Percentiles rank a stretch among this genome's conserved stretches.
phyloP scores from a whole-genome alignment of 768 basidiomycete genomes.

The Naganishia randhawae region DNA sequence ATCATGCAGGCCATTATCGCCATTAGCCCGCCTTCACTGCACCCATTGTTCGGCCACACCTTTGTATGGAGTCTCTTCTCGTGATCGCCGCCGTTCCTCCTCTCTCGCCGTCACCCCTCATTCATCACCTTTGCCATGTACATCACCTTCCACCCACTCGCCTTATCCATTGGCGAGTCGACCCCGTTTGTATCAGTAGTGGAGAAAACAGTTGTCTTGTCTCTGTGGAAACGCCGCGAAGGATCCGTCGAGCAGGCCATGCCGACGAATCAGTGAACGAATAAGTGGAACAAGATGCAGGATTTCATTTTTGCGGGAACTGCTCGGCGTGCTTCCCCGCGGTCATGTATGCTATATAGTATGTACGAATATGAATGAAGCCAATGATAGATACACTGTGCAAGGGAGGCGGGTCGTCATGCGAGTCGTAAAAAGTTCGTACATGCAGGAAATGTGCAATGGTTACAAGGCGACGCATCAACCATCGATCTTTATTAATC shows the following conservation, averaged over 20 bases:
- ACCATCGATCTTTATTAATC: conserved; percentile 11
- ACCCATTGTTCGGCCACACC: too few species aligned
- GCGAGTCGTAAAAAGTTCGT: not conserved
- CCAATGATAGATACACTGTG: not conserved
- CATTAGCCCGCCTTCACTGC: not conserved
- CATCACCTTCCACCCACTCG: not conserved
- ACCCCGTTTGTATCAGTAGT: conserved; percentile 15
- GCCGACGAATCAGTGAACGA: too few species aligned
- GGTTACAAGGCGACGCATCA: not conserved
- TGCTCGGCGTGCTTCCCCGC: not conserved
- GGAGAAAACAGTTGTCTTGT: conserved; percentile 13
- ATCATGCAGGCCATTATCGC: not conserved
- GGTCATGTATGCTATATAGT: conserved; percentile 11
- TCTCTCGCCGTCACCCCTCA: not conserved
- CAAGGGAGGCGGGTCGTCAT: not conserved
- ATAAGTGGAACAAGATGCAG: too few species aligned
- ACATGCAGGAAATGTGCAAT: not conserved
- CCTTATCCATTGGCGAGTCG: too few species aligned
- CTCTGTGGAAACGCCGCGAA: not conserved
- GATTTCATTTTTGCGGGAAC: not conserved
- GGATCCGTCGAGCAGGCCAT: too few species aligned
- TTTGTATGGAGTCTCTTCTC: not conserved
- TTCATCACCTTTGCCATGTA: not conserved
- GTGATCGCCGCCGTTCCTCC: not conserved
- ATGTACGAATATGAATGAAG: conserved; percentile 9